Percentiles rank a stretch among this genome's conserved stretches.
These are phyloP conservation scores for Dissophora globulifera DNA, from an alignment of 192 early-diverging fungal genomes.

Conservation along the genomic window DNA sequence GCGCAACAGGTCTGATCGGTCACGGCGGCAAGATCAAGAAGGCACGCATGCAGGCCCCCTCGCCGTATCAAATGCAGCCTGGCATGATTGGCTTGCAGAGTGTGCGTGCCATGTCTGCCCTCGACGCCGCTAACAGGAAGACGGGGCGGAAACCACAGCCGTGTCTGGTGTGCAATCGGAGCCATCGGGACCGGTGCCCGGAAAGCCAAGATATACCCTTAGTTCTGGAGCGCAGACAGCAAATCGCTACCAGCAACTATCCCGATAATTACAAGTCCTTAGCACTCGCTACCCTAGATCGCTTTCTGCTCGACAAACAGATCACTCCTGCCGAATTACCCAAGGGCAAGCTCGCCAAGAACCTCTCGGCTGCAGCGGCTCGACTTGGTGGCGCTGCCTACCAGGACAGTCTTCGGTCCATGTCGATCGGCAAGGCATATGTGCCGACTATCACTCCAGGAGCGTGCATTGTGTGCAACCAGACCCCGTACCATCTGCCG, in stretches of 20 bases:
- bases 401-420: conserved; percentile 44
- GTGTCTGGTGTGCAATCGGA: conserved; percentile 38
- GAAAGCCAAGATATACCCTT: conserved; percentile 54
- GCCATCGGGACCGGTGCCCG: conserved; percentile 44
- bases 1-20: background rate
- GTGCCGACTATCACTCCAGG: conserved; percentile 50
- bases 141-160: conserved; percentile 24
- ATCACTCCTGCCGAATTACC: conserved; percentile 35
- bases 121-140: conserved; percentile 27
- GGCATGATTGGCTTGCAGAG: background rate
- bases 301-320: conserved; percentile 43
- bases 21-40: conserved; percentile 34
- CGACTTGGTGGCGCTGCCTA: conserved; percentile 41
- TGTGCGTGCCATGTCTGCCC: conserved; percentile 5
- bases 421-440: conserved; percentile 51
- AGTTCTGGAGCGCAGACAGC: conserved; percentile 46
- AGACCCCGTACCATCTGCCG: conserved; percentile 40
- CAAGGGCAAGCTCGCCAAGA: conserved; percentile 29
- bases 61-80: conserved; percentile 30
- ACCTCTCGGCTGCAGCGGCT: conserved; percentile 36
- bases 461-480: conserved; percentile 49
- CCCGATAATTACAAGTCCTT: conserved; percentile 41
- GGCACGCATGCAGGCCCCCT: conserved; percentile 15
- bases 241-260: conserved; percentile 50
- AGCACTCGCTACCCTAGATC: conserved; percentile 33